Base-by-base conservation (phyloP, 176 grass and related monocot species). In the Tillandsia leiboldiana region DNA sequence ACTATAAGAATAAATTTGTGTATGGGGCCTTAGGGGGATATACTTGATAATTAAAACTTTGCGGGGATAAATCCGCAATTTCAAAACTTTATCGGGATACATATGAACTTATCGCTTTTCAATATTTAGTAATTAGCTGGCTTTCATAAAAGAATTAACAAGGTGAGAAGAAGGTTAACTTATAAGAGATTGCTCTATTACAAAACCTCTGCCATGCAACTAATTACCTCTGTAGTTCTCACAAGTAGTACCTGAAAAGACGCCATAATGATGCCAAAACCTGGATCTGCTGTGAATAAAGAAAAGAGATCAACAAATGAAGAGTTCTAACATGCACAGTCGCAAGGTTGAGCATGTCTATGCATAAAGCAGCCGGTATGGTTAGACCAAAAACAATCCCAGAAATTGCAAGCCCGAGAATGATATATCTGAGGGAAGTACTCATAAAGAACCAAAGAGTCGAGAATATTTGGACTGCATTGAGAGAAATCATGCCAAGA, bases 281-380 rank as follows among this genome's bases (percentile, higher is more conserved):
- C 69, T 90, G 94, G 70, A 97, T 92, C 61, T 97, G 89, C 59
- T 63, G 83, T 57, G 89, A 92, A 84, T 97, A 97, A 57, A 92
- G 75, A 61, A 83, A 59, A 57, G 94, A 92, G 67, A 92, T 79
- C 68, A 92, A 87, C 84, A 81, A 87, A 72, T 90, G 84, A 71
- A 97, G 86, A 72, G 75, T 68, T 14, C 77, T 83, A 70, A 90
- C 69, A 77, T 97, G 94, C 51, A 92, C 80, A 0, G 88, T 92
- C 26, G 68, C 84, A 73, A 92, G 81, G 54, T 81, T 86, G 27
- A 92, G 70, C 65, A 90, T 68, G 63, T 97, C 94, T 53, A 97
- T 80, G 69, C 86, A 81, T 66, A 92, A 82, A 66, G 86, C 81
- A 66, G 88, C 70, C 69, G 77, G 88, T 74, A 89, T 69, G 65